Base-by-base conservation (phyloP, 345 rosid genomes). In the Nephelium lappaceum region DNA sequence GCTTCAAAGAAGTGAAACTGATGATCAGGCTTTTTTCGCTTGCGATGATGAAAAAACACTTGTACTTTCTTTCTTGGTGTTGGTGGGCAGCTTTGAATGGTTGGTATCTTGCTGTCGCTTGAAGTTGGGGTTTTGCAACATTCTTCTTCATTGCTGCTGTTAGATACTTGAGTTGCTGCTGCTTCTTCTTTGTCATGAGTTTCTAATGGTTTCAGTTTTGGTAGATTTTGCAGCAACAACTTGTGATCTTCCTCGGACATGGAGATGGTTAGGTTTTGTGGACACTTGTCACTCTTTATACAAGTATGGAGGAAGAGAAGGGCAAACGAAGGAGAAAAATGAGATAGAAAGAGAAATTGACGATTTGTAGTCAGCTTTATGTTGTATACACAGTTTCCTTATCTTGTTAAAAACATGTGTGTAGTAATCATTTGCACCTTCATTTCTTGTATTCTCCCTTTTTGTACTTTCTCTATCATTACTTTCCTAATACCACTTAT, bases 81-180 rank as follows among this genome's bases (percentile, higher is more conserved):
- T 16, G 88, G 87, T 7, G 93, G 93, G 87, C 93, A 90, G 80
- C 89, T 86, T 58, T 67, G 72, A 60, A 72, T 71, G 8, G 45
- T 25, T 21, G 91, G 88, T 81, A 88, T 88, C 87, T 85, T 90
- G 79, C 83, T 82, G 24, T 84, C 84, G 9, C 81, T 76, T 0
- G 91, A 85, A 60, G 79, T 83, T 10, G 93, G 91, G 24, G 93
- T 90, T 60, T 70, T 84, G 82, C 91, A 88, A 61, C 71, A 77
- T 1, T 75, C 79, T 14, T 75, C 70, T 41, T 69, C 78, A 9
- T 24, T 18, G 15, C 53, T 27, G 25, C 61, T 55, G 71, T 14
- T 11, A 11, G 57, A 70, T 60, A 14, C 72, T 63, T 43, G 61
- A 43, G 16, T 12, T n/a, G 4, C 11, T n/a, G 4, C 11, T 19